Conservation (phyloP, 1,139 yeast species). For the Spathaspora sp. region DNA sequence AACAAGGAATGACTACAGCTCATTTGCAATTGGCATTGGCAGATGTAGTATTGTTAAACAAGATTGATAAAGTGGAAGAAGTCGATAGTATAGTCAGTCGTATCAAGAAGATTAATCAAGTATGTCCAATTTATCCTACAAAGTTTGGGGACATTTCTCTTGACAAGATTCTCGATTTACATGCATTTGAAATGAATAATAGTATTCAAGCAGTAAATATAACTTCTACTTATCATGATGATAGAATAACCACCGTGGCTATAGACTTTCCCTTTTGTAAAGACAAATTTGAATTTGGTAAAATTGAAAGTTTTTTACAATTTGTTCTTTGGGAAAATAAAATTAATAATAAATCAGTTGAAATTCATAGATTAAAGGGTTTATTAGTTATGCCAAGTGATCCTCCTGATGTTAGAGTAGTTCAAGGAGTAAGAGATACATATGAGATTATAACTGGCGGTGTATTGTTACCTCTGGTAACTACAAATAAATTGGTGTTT, state of each 20-base stretch:
- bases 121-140: conserved; percentile 68
- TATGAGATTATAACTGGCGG: conserved; percentile 72
- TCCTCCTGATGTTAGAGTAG: conserved; percentile 49
- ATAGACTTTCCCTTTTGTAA: conserved; percentile 51
- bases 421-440: conserved; percentile 94
- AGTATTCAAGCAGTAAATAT: conserved; percentile 24
- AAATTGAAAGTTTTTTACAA: conserved; percentile 64
- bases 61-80: conserved; percentile 52
- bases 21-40: conserved; percentile 90
- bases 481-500: conserved; percentile 62
- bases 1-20: conserved; percentile 69
- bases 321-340: conserved; percentile 64
- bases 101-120: conserved; percentile 60
- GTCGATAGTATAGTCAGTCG: conserved; percentile 29
- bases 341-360: conserved; percentile 45
- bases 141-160: conserved; percentile 68
- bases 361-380: conserved; percentile 85
- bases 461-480: conserved; percentile 33
- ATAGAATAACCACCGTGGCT: conserved; percentile 63
- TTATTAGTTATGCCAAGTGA: conserved; percentile 42
- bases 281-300: conserved; percentile 28
- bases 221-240: conserved; percentile 35
- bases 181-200: conserved; percentile 65
- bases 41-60: conserved; percentile 76
- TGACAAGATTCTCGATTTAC: conserved; percentile 66